Evolutionary conservation across 1,284 basidiomycete species (phyloP).

Genomic region (Boletus sp.): DNA sequence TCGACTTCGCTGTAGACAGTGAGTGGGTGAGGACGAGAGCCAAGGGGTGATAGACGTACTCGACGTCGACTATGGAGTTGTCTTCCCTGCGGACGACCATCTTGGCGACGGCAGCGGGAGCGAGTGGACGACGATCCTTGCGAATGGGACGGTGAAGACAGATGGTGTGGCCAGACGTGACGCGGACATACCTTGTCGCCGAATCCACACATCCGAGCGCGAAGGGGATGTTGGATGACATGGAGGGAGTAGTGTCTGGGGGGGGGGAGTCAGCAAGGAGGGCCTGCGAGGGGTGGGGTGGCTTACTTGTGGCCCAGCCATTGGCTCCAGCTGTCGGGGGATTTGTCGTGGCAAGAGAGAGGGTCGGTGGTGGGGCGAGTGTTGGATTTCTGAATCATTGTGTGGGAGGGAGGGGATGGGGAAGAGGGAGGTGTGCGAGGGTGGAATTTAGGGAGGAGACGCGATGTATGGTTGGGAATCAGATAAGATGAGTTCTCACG

Average conservation of each 20-base stretch:
- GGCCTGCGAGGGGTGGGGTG: constrained; percentile 22
- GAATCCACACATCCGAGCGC: constrained; percentile 92
- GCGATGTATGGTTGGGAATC: constrained; percentile 19
- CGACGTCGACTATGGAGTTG: constrained; percentile 67
- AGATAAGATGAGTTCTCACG: constrained; percentile 38
- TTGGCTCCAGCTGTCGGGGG: constrained; percentile 54
- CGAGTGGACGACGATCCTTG: constrained; percentile 86
- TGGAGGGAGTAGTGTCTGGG: constrained; percentile 72
- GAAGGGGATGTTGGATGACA: constrained; percentile 81
- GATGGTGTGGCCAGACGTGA: constrained; percentile 2
- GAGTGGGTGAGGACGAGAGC: constrained; percentile 16
- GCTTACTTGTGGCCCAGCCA: constrained; percentile 58
- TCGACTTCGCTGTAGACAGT: constrained; percentile 66
- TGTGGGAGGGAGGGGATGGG: neutral
- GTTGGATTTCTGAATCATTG: constrained; percentile 63
- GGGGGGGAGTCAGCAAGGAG: neutral
- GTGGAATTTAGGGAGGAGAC: constrained; percentile 16
- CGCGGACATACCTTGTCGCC: constrained; percentile 76
- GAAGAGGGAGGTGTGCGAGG: constrained; percentile 4
- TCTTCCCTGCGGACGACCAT: constrained; percentile 71
- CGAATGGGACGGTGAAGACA: constrained; percentile 13
- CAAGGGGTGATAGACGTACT: constrained; percentile 50
- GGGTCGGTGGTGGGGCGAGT: constrained; percentile 34
- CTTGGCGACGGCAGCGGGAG: constrained; percentile 84
- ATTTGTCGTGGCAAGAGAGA: constrained; percentile 34